Evolutionary conservation across 1,139 yeast species (phyloP).

Genomic region (Lodderomyces metapsilosis): DNA sequence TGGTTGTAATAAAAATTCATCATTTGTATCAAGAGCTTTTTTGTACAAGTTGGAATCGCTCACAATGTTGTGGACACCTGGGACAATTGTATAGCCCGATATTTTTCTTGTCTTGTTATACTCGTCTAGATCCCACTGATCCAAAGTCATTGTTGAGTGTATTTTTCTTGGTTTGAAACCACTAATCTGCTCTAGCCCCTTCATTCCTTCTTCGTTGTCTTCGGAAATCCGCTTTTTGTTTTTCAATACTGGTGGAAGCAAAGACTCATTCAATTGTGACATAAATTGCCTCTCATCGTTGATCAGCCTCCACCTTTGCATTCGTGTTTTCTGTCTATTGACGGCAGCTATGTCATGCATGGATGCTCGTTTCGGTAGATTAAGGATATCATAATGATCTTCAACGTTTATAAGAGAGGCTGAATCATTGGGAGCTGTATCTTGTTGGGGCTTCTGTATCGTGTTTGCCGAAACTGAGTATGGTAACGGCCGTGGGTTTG

Average conservation of each 20-base stretch:
- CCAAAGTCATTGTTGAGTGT: neutral
- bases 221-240: constrained; percentile 8
- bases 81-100: constrained; percentile 11
- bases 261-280: constrained; percentile 30
- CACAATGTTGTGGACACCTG: constrained; percentile 16
- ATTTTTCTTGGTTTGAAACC: constrained; percentile 23
- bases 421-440: constrained; percentile 2
- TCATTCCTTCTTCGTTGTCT: constrained; percentile 10
- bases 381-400: constrained; percentile 4
- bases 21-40: neutral
- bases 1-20: constrained; percentile 1
- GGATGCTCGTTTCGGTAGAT: neutral
- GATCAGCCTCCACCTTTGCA: constrained; percentile 30
- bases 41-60: constrained; percentile 10
- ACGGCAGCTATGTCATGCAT: neutral
- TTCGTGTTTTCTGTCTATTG: constrained; percentile 13
- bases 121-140: constrained; percentile 7
- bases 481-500: neutral
- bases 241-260: constrained; percentile 38
- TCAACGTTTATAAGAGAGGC: constrained; percentile 7
- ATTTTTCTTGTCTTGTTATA: constrained; percentile 8
- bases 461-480: constrained; percentile 5
- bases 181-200: constrained; percentile 29
- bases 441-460: constrained; percentile 2
- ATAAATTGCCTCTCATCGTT: constrained; percentile 32